phyloP scores from a whole-genome alignment of 495 filamentous ascomycete species.

The Chaetomium fimeti region DNA sequence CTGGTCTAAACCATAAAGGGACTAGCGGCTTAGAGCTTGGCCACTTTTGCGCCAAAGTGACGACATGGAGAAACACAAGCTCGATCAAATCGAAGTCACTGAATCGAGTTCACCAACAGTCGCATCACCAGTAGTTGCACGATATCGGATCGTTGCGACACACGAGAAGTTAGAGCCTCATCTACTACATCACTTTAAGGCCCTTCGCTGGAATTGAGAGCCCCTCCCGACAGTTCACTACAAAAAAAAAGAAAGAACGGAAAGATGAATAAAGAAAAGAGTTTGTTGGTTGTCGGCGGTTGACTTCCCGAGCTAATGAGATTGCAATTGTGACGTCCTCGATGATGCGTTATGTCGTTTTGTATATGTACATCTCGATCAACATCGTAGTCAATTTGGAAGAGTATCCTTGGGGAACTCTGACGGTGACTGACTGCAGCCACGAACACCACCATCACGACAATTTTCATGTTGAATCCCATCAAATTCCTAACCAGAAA shows the following conservation, averaged over 20 bases:
- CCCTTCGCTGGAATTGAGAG: too few species aligned
- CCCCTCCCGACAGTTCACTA: too few species aligned
- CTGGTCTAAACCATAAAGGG: background rate
- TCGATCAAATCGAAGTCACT: too few species aligned
- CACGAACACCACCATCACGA: background rate
- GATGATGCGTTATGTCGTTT: background rate
- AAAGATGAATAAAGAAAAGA: background rate
- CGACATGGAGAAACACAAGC: conserved; percentile 11
- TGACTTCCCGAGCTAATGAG: background rate
- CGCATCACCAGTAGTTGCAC: too few species aligned
- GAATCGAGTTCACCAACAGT: too few species aligned
- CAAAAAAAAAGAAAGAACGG: background rate
- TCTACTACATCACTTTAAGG: too few species aligned
- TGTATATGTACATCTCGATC: too few species aligned
- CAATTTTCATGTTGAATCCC: background rate
- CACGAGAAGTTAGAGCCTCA: too few species aligned
- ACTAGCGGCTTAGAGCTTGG: conserved; percentile 14
- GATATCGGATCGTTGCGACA: too few species aligned
- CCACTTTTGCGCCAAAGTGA: background rate
- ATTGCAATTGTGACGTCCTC: background rate
- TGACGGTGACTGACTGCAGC: too few species aligned
- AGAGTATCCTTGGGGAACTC: too few species aligned
- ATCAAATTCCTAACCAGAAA: conserved; percentile 11
- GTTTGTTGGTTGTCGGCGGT: background rate
- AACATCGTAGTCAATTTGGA: too few species aligned